Percentiles rank a stretch among this genome's conserved stretches.
phyloP scores from a whole-genome alignment of 2,329 filamentous ascomycete species.

The Ampelomyces quisqualis region DNA sequence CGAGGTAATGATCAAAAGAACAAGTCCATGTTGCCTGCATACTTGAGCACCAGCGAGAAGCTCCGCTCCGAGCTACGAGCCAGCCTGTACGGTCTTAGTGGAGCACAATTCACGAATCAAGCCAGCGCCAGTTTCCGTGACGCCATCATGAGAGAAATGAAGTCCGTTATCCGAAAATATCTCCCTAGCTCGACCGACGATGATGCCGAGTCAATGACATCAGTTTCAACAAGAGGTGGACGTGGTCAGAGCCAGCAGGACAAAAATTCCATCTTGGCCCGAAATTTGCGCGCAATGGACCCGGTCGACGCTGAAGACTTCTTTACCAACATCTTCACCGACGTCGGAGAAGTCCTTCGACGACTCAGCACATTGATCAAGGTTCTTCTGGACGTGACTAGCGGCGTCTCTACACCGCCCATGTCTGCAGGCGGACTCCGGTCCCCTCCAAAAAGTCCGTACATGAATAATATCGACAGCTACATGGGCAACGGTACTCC shows the following conservation, averaged over 20 bases:
- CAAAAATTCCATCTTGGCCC: constrained; percentile 82
- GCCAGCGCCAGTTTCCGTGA: constrained; percentile 86
- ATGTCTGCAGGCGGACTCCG: constrained; percentile 42
- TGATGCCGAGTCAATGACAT: constrained; percentile 86
- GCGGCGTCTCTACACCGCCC: constrained; percentile 60
- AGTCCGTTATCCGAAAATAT: constrained; percentile 77
- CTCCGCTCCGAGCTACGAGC: constrained; percentile 70
- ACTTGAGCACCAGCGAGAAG: constrained; percentile 70
- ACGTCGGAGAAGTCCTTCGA: constrained; percentile 81
- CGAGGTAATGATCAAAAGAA: constrained; percentile 67
- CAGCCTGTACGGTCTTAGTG: constrained; percentile 75
- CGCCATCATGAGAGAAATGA: constrained; percentile 79
- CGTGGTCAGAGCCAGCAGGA: constrained; percentile 73
- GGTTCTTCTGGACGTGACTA: constrained; percentile 90
- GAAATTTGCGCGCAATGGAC: constrained; percentile 82
- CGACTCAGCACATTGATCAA: constrained; percentile 89
- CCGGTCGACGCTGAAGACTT: constrained; percentile 81
- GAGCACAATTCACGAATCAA: constrained; percentile 74
- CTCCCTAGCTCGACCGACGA: constrained; percentile 93
- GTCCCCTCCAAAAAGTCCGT: constrained; percentile 53
- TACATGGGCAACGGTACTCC: constrained; percentile 30
- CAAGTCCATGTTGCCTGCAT: constrained; percentile 71
- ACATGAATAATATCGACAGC: constrained; percentile 46
- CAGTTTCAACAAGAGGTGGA: constrained; percentile 73
- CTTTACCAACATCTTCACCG: constrained; percentile 78